Evolutionary conservation across 495 filamentous ascomycete species (phyloP), one percentile per base, ranked within the genome.

Genomic region (Lasiosphaeria hispida): DNA sequence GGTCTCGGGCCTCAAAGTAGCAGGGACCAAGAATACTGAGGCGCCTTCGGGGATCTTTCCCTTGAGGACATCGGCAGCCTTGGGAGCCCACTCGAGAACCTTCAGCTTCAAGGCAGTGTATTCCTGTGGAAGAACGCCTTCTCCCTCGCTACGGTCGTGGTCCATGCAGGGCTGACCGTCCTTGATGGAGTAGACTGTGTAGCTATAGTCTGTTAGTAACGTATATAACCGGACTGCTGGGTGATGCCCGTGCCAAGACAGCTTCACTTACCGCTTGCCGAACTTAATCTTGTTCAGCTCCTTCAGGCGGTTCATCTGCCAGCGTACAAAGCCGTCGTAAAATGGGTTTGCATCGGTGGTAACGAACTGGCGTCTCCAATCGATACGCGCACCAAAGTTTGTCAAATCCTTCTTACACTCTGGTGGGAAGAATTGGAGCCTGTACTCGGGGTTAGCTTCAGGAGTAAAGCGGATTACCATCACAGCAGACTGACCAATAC

Each of bases 111-210:
- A 74, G 17, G 87, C 91, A 10, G 90, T 91, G 72, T 98, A 98
- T 67, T 97, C 89, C 68, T 97, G 93, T 13, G 89, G 88, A 37
- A 83, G 85, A 48, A 97, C 84, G 51, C 90, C 94, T 76, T 98
- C 94, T 59, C 94, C 94, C 57, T 91, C 85, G 52, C 86, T 89
- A 60, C 94, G 82, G 73, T 98, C 94, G 74, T 98, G 94, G 72
- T 97, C 94, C 87, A 97, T 90, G 76, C 94, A 98, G 11, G 94
- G 90, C 69, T 97, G 94, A 48, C 92, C 93, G 67, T 97, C 94
- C 75, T 96, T 97, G 56, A 94, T 92, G 13, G 87, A 91, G 79
- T 97, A 97, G 60, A 98, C 85, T 1, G 93, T 97, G 69, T 96
- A 30, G 2, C 23, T 30, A 5, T 5, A 30, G 23, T 5, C 2